These are phyloP conservation scores for Globisporangium heterothallicum DNA, from an alignment of 352 stramenopile genomes.

Conservation along the genomic window DNA sequence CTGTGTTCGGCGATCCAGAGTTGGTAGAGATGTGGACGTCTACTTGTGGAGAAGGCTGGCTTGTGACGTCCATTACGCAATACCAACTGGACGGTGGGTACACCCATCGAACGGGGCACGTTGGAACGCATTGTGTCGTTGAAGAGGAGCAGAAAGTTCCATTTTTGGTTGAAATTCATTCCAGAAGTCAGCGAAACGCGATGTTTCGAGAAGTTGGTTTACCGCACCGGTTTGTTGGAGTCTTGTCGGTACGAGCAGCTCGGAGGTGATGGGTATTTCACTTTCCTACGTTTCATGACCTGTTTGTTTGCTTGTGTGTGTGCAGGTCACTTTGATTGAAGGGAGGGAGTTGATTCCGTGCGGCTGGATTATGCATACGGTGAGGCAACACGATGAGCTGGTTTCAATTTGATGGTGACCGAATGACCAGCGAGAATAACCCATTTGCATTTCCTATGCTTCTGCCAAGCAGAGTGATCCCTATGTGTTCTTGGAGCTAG, in stretches of 20 bases:
- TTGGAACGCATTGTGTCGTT: constrained; percentile 10
- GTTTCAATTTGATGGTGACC: not conserved
- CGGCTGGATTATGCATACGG: constrained; percentile 56
- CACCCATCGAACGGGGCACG: constrained; percentile 30
- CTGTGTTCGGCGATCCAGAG: constrained; percentile 56
- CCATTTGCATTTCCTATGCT: constrained; percentile 2
- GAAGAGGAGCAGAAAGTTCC: constrained; percentile 46
- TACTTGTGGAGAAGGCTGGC: constrained; percentile 66
- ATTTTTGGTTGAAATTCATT: constrained; percentile 61
- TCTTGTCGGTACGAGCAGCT: constrained; percentile 34
- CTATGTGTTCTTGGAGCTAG: constrained; percentile 73
- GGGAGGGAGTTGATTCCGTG: constrained; percentile 67
- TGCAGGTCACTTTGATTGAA: constrained; percentile 57
- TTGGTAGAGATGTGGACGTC: constrained; percentile 69
- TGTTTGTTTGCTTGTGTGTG: not conserved
- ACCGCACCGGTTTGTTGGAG: constrained; percentile 68
- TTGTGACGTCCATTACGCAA: constrained; percentile 78
- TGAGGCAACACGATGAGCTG: constrained; percentile 11
- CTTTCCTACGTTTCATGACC: not conserved
- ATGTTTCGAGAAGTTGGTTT: constrained; percentile 75
- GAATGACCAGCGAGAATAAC: not conserved
- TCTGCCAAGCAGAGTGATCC: constrained; percentile 42
- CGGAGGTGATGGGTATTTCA: not conserved
- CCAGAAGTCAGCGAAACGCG: constrained; percentile 66
- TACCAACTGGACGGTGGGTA: constrained; percentile 70